Base-by-base conservation (phyloP, 2,329 filamentous ascomycete species). In the Aspergillus novofumigatus region DNA sequence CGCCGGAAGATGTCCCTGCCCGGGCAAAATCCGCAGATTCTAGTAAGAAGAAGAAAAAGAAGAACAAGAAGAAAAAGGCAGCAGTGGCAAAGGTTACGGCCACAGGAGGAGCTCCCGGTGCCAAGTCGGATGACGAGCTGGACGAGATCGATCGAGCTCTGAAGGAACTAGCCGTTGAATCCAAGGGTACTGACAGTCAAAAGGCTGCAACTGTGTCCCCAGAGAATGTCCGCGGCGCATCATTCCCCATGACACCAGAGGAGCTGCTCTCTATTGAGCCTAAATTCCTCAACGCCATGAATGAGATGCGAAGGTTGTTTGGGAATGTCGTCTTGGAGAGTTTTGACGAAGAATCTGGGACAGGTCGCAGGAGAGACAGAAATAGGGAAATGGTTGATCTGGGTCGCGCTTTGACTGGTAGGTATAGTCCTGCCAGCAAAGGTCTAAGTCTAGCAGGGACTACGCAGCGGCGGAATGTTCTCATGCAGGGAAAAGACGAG, bases 251-350 rank as follows among this genome's bases (percentile, higher is more conserved):
- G 56, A 67, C 64, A 51, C 79, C 78, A 59, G 83, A 71, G 73
- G 76, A 80, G 21, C 72, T 89, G 11, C 76, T 90, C 0, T 76
- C 81, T 2, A 77, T 90, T 52, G 86, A 89, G 64, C 84, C 87
- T 0, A 83, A 89, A 63, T 85, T 92, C 65, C 82, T 99, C 10
- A 92, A 93, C 69, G 90, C 90, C 7, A 81, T 88, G 38, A 96
- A 96, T 67, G 94, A 99, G 77, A 97, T 99, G 91, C 88, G 86
- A 56, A 84, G 82, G 62, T 76, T 91, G 0, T 91, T 90, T 70
- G 88, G 88, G 4, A 83, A 82, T 60, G 82, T 85, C 26, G 86
- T 86, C 23, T 67, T 88, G 10, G 84, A 88, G 64, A 78, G 76
- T 29, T 79, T 83, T 52, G 82, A 86, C 47, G 75, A 77, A 35